Evolutionary conservation across 2,329 filamentous ascomycete species (phyloP).

Genomic region (Talaromyces sp.): DNA sequence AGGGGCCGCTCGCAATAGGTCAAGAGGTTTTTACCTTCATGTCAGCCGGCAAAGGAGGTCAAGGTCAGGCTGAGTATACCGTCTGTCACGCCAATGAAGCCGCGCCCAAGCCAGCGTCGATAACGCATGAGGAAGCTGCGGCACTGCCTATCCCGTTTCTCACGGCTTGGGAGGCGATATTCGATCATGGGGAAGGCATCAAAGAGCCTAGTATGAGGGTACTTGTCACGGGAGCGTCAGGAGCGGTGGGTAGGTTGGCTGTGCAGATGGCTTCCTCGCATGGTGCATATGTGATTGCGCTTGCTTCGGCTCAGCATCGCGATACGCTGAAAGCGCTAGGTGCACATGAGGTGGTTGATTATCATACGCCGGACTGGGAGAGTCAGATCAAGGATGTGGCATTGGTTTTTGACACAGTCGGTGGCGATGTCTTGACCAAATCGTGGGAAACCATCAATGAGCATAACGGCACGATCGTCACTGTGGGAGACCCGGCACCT

Average conservation of each 20-base stretch:
- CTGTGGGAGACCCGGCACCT: constrained; percentile 29
- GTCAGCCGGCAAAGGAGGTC: background rate
- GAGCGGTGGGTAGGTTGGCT: background rate
- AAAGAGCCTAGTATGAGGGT: background rate
- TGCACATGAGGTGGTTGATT: background rate
- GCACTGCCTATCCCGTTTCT: constrained; percentile 3
- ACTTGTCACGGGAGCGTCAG: background rate
- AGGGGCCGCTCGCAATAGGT: background rate
- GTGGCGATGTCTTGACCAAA: constrained; percentile 27
- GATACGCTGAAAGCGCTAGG: background rate
- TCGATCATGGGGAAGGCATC: background rate
- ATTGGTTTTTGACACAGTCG: constrained; percentile 33
- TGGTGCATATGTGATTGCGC: background rate
- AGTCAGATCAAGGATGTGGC: constrained; percentile 20
- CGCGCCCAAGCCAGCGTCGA: background rate
- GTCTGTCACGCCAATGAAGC: background rate
- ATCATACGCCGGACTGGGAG: constrained; percentile 1
- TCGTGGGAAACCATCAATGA: constrained; percentile 30
- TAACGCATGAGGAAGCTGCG: constrained; percentile 1
- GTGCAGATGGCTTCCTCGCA: background rate
- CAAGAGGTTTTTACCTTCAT: background rate
- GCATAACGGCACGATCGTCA: constrained; percentile 31
- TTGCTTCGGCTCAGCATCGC: background rate
- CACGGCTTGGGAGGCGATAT: constrained; percentile 9
- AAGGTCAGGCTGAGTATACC: background rate